Evolutionary conservation across 2,329 filamentous ascomycete species (phyloP).

Genomic region (Nemania diffusa): DNA sequence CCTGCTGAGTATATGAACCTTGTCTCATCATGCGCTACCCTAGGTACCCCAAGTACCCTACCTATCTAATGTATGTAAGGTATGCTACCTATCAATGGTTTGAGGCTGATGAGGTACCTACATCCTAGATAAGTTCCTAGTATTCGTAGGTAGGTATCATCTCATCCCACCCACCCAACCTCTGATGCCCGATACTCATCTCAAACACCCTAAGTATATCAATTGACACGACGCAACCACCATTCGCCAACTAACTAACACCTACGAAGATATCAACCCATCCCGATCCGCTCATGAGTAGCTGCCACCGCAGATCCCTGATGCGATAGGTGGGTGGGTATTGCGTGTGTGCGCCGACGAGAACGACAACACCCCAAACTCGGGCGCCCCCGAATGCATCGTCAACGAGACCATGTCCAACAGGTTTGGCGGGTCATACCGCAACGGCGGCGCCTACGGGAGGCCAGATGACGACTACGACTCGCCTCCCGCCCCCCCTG

Average conservation of each 20-base stretch:
- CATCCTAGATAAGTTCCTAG: no score
- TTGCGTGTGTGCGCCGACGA: not conserved
- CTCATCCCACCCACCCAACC: no score
- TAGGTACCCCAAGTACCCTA: no score
- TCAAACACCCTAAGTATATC: not conserved
- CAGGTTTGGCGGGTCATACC: conserved; percentile 61
- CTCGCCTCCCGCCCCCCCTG: conserved; percentile 51
- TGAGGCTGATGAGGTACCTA: not conserved
- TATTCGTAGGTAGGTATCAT: no score
- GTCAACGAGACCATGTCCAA: conserved; percentile 58
- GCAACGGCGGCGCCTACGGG: conserved; percentile 58
- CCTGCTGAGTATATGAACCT: no score
- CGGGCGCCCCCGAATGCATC: conserved; percentile 40
- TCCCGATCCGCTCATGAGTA: not conserved
- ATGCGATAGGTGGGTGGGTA: not conserved
- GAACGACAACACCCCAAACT: not conserved
- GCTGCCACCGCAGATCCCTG: not conserved
- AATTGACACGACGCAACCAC: not conserved
- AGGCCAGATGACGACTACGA: conserved; percentile 61
- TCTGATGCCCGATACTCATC: no score
- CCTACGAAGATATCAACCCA: no score
- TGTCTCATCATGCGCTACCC: no score
- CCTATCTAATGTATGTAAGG: not conserved
- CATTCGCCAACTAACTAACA: not conserved
- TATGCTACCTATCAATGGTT: no score